phyloP scores from a whole-genome alignment of 345 rosid genomes.

The Eucalyptus virginea region DNA sequence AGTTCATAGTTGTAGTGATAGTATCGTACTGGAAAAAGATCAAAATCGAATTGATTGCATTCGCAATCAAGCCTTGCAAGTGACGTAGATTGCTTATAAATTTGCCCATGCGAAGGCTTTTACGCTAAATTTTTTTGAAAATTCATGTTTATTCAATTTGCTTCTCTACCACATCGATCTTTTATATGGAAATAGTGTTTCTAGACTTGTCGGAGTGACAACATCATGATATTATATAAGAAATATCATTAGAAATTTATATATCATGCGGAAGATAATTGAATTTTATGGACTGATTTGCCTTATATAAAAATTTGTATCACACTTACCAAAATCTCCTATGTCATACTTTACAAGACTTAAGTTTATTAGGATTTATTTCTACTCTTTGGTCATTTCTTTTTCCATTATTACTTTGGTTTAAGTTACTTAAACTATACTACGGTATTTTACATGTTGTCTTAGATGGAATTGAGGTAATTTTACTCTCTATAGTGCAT shows the following conservation, averaged over 20 bases:
- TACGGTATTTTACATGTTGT: not conserved
- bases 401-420: not conserved
- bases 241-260: not conserved
- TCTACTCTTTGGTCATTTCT: not conserved
- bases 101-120: not conserved
- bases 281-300: not conserved
- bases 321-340: not conserved
- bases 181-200: not conserved
- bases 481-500: not conserved
- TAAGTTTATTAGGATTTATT: not conserved
- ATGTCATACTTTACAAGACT: not conserved
- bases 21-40: not conserved
- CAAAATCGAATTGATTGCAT: not conserved
- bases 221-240: not conserved
- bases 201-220: not conserved
- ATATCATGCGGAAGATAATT: not conserved
- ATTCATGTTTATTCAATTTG: not conserved
- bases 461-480: not conserved
- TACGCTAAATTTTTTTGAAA: not conserved
- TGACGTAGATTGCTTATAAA: not conserved
- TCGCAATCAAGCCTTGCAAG: not conserved
- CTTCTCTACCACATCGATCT: not conserved
- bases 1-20: not conserved
- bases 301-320: not conserved
- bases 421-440: not conserved